A percentile compares a stretch with the other conserved stretches of the same genome.
phyloP scores from a whole-genome alignment of 2,329 filamentous ascomycete genomes.

The Herpomyces periplanetae region DNA sequence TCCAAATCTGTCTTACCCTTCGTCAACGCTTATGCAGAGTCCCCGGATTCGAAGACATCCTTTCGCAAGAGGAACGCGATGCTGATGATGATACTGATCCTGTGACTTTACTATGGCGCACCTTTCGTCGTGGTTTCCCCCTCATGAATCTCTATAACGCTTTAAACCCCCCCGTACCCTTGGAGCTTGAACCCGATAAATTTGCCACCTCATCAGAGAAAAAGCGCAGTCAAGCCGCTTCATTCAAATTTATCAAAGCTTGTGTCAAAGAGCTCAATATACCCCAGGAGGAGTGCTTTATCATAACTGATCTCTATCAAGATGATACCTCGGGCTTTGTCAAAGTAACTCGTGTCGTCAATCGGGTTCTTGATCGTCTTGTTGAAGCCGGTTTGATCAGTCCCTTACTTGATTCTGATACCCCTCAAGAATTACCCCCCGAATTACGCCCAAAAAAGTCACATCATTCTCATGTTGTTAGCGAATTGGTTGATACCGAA shows the following conservation, averaged over 20 bases:
- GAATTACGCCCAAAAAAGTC: constrained; percentile 19
- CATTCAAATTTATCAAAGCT: constrained; percentile 68
- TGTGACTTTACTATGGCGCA: constrained; percentile 61
- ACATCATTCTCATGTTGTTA: constrained; percentile 52
- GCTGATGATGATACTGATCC: constrained; percentile 28
- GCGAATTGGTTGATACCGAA: constrained; percentile 72
- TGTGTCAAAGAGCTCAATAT: constrained; percentile 50
- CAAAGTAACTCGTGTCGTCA: constrained; percentile 44
- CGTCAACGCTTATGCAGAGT: constrained; percentile 45
- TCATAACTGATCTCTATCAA: constrained; percentile 60
- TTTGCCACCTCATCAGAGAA: constrained; percentile 20
- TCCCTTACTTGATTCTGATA: constrained; percentile 13
- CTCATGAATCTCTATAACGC: constrained; percentile 64
- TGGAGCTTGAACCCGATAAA: constrained; percentile 23
- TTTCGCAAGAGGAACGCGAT: constrained; percentile 29
- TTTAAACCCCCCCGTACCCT: constrained; percentile 23
- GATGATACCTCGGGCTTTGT: constrained; percentile 91
- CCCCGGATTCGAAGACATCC: constrained; percentile 34
- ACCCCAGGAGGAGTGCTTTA: constrained; percentile 44
- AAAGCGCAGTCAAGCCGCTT: constrained; percentile 47
- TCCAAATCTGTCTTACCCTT: constrained; percentile 66
- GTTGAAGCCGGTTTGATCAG: constrained; percentile 32
- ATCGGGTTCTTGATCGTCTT: constrained; percentile 54
- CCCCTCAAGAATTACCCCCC: constrained; percentile 10
- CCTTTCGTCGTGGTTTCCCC: constrained; percentile 44